These are phyloP conservation scores for Syncephalis plumigaleata DNA, from an alignment of 371 early-diverging fungal species.

Conservation along the genomic window DNA sequence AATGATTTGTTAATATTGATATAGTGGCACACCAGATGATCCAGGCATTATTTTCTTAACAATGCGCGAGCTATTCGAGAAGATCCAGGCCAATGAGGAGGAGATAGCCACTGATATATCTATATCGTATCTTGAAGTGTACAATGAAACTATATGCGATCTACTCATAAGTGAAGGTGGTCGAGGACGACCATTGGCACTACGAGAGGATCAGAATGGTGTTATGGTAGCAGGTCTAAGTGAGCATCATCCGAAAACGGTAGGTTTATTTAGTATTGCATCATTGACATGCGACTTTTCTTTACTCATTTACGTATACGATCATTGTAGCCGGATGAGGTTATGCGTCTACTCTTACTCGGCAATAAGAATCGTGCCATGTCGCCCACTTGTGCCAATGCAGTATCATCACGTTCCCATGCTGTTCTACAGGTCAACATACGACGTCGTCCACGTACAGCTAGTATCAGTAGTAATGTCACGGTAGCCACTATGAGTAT, in stretches of 20 bases:
- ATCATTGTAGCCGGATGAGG: conserved; percentile 27
- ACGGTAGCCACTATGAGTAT: conserved; percentile 55
- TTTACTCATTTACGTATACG: background rate
- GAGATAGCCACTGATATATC: conserved; percentile 26
- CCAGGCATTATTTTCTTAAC: conserved; percentile 61
- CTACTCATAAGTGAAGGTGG: conserved; percentile 29
- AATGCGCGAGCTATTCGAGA: conserved; percentile 49
- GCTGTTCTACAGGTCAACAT: conserved; percentile 80
- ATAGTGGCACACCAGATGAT: conserved; percentile 33
- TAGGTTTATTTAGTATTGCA: conserved; percentile 2
- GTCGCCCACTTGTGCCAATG: conserved; percentile 63
- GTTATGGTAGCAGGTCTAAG: conserved; percentile 35
- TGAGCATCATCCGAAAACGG: conserved; percentile 18
- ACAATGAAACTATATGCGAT: conserved; percentile 91
- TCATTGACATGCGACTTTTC: background rate
- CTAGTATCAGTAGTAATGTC: conserved; percentile 19
- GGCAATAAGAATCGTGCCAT: conserved; percentile 52
- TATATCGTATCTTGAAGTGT: conserved; percentile 85
- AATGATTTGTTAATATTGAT: conserved; percentile 37
- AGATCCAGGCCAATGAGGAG: conserved; percentile 24
- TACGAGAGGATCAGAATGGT: conserved; percentile 52
- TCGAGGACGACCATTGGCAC: conserved; percentile 20
- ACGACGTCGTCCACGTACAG: conserved; percentile 26
- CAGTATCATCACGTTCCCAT: conserved; percentile 65
- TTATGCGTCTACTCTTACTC: conserved; percentile 27